These are phyloP conservation scores for Erythrophleum ivorense DNA, from an alignment of 331 rosid species.

Conservation along the genomic window DNA sequence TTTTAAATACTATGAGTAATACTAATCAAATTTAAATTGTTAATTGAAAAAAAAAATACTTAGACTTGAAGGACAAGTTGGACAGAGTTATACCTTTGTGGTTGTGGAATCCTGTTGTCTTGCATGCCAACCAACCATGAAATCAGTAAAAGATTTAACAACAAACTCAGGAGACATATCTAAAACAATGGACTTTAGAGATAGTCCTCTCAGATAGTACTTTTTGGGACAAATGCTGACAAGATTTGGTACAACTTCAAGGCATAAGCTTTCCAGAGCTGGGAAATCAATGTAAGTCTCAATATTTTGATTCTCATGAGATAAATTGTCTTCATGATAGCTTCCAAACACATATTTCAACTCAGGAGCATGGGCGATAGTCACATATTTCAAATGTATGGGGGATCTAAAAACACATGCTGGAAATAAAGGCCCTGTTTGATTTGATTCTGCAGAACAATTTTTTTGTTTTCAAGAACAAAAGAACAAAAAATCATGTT, in stretches of 20 bases:
- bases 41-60: neutral
- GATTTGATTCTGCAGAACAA: too few relatives aligned
- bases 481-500: too few relatives aligned
- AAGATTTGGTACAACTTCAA: neutral
- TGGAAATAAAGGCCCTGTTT: too few relatives aligned
- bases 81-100: neutral
- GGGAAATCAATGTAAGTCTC: neutral
- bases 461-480: too few relatives aligned
- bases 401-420: neutral
- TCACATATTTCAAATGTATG: neutral
- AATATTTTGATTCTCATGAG: neutral
- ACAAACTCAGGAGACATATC: neutral
- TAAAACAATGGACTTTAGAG: neutral
- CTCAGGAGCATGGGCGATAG: neutral
- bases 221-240: neutral
- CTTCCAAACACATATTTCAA: conserved; percentile 5
- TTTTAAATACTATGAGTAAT: neutral
- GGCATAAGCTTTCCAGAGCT: neutral
- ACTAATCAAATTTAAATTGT: neutral
- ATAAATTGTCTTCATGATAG: neutral
- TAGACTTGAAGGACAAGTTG: neutral
- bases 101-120: neutral
- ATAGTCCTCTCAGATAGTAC: neutral
- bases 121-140: neutral
- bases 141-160: neutral